Evolutionary conservation across 495 filamentous ascomycete genomes (phyloP).

Genomic region (Penicillium silybi): DNA sequence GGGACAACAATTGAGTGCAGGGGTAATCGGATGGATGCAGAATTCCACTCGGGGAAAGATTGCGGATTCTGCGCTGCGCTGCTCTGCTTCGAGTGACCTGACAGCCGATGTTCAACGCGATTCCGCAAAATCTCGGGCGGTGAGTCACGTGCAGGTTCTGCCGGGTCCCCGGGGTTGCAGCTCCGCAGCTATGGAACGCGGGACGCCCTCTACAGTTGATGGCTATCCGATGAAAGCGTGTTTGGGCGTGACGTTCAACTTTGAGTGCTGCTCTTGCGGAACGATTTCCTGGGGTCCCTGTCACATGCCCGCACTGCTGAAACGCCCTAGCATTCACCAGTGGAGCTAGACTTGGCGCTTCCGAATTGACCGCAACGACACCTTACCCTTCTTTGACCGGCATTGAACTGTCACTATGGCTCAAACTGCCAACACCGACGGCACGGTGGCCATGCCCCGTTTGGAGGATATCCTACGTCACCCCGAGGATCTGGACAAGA

Average conservation of each 20-base stretch:
- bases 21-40: neutral
- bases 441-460: conserved; percentile 42
- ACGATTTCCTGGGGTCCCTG: neutral
- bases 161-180: conserved; percentile 11
- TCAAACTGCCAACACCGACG: conserved; percentile 32
- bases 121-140: conserved; percentile 23
- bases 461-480: conserved; percentile 57
- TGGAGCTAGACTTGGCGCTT: conserved; percentile 5
- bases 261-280: neutral
- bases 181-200: conserved; percentile 16
- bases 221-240: neutral
- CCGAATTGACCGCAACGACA: neutral
- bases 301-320: conserved; percentile 1
- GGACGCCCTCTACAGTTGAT: conserved; percentile 2
- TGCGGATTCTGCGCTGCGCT: neutral
- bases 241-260: conserved; percentile 2
- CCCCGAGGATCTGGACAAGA: conserved; percentile 91
- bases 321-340: conserved; percentile 1
- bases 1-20: neutral
- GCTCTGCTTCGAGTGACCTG: neutral
- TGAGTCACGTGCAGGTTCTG: conserved; percentile 26
- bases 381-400: neutral
- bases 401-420: conserved; percentile 31
- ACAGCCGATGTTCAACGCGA: neutral
- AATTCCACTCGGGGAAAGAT: neutral